Base-by-base conservation (phyloP, 208 protist species). In the Acanthamoeba sp. region DNA sequence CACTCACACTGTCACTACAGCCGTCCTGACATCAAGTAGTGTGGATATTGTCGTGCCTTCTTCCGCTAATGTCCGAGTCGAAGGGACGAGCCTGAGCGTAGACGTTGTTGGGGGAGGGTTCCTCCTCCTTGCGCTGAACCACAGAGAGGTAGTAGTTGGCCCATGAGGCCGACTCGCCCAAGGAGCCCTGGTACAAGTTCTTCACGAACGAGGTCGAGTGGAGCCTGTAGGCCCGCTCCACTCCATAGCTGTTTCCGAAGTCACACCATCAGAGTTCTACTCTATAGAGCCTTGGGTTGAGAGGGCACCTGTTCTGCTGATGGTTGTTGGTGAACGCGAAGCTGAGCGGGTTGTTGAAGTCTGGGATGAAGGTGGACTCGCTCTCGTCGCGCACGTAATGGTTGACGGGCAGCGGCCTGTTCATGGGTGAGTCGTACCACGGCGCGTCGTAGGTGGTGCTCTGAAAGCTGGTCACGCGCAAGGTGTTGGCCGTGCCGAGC, bases 71-170 rank as follows among this genome's bases (percentile, higher is more conserved):
- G 18, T 1, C 4, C 12, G 1, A 5, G 80, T 52, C 69, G 69
- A 40, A 62, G 80, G 80, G 42, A 45, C 80, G 48, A 20, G 80
- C 80, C 27, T 88, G 80, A 27, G 14, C 48, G 32, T 88, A 78
- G 48, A 88, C 50, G 80, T 88, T 52, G 50, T 29, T 88, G 16
- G 18, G 7, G 20, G 42, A 14, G 3, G 48, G 40, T 36, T 88
- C 80, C n/a, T 88, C 80, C 32, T 88, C 80, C 80, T 88, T 57
- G 12, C 50, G 27, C 80, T 88, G 9, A 1, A 40, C 36, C 1
- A 88, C 80, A 1, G 80, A 6, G 4, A 88, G 3, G 45, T 62
- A 2, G 80, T 88, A 88, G 14, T 88, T 59, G 80, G 48, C 22
- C 80, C 80, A 88, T 4, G 45, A 36, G 9, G 45, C n/a, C 10